Evolutionary conservation across 75 land plant genomes (phyloP).

Genomic region (Picea glauca): DNA sequence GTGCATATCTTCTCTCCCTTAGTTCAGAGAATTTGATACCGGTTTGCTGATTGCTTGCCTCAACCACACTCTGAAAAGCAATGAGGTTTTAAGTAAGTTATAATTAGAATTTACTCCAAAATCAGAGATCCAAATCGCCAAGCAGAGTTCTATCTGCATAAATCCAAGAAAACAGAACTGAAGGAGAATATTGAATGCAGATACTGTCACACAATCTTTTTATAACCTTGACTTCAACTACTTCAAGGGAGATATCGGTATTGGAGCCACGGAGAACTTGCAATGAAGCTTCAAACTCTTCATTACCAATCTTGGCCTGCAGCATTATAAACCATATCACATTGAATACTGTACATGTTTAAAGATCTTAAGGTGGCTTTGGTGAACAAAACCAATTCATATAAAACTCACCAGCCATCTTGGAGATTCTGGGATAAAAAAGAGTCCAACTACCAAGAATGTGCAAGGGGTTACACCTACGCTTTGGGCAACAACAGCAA

Average conservation of each 20-base stretch:
- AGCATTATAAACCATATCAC: constrained; percentile 1
- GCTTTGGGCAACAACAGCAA: not conserved
- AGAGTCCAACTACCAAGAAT: constrained; percentile 62
- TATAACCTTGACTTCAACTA: constrained; percentile 30
- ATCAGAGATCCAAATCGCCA: not conserved
- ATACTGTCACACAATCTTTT: no score
- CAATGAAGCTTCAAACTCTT: constrained; percentile 20
- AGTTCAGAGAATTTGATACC: constrained; percentile 9
- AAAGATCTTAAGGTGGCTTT: not conserved
- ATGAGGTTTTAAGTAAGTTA: not conserved
- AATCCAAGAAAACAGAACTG: not conserved
- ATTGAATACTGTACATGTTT: not conserved
- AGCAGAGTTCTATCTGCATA: not conserved
- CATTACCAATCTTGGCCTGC: constrained; percentile 33
- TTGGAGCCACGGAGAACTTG: constrained; percentile 36
- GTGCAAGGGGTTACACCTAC: constrained; percentile 68
- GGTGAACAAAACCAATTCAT: not conserved
- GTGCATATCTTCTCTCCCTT: constrained; percentile 2
- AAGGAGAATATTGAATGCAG: not conserved
- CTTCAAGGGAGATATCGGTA: constrained; percentile 27
- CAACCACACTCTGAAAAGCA: constrained; percentile 7
- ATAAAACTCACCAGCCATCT: constrained; percentile 82
- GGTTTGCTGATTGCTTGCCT: not conserved
- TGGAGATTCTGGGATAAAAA: constrained; percentile 81
- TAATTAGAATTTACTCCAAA: not conserved